Evolutionary conservation across 1,284 basidiomycete species (phyloP), one percentile per base, ranked within the genome.

Genomic region (Stygiomarasmius scandens): DNA sequence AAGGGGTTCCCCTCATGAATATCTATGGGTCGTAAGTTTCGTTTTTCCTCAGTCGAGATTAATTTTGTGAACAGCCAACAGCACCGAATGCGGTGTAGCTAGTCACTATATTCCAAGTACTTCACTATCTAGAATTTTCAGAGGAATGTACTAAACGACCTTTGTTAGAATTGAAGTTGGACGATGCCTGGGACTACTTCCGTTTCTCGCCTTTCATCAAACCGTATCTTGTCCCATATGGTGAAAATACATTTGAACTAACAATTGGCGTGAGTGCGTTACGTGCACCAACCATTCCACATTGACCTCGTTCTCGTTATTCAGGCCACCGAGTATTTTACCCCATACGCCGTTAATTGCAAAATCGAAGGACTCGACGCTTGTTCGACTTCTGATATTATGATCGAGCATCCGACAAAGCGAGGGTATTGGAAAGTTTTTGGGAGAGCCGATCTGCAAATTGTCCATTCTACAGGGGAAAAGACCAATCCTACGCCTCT

Each of bases 381-480:
- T 1, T 72, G 69, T 61, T 66, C 65, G 1, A 74, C 78, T 3
- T 74, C 69, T 23, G 81, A 83, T 63, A 61, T 83, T 9, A 61
- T 81, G 22, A 52, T 69, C 0, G 75, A 72, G 12, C 82, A 84
- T 63, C 79, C 81, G 3, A 32, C 29, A 12, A 32, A 32, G 12
- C 63, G 69, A 4, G 73, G 74, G 3, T 67, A 71, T 14, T 83
- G 76, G 75, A 76, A 74, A 59, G 68, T 81, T n/a, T 72, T 67
- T 44, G 81, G 82, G 0, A 71, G 82, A 8, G 67, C 68, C 4
- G 81, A 84, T 58, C 81, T 83, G 61, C 80, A 82, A 61, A 78
- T 84, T 38, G 79, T 82, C 62, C 75, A 79, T 49, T 74, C 69
- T n/a, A 81, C 76, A 3, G 81, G 81, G 10, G 81, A 83, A 62